Conservation (phyloP, 2,329 filamentous ascomycete species). For the Diplocarpon rosae region DNA sequence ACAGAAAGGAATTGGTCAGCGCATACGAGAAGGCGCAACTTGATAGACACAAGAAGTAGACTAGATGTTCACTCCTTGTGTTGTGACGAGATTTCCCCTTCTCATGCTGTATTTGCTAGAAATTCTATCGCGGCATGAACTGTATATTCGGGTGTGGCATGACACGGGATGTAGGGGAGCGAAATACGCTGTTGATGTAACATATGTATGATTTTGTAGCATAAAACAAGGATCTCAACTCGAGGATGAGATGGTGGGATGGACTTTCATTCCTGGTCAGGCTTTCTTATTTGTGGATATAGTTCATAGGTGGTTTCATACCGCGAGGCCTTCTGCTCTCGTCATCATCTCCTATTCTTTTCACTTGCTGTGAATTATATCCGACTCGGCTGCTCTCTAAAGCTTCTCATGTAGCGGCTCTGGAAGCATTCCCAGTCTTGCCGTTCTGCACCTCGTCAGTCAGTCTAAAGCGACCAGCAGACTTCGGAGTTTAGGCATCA, state of each 20-base stretch:
- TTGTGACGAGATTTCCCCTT: slow-evolving; percentile 5
- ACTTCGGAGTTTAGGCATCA: too few species aligned
- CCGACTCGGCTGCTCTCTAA: too few species aligned
- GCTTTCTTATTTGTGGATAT: too few species aligned
- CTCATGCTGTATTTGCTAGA: slow-evolving; percentile 5
- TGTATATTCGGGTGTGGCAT: slow-evolving; percentile 9
- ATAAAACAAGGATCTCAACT: slow-evolving; percentile 15
- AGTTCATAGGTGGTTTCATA: too few species aligned
- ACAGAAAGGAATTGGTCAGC: slow-evolving; percentile 52
- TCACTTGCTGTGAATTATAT: too few species aligned
- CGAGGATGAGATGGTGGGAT: background rate
- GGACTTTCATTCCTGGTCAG: too few species aligned
- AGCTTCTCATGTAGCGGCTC: too few species aligned
- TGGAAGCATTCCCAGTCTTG: too few species aligned
- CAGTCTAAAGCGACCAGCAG: too few species aligned
- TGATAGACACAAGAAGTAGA: slow-evolving; percentile 34
- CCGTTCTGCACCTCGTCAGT: too few species aligned
- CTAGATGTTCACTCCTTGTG: background rate
- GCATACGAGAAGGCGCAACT: slow-evolving; percentile 58
- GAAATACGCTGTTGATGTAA: slow-evolving; percentile 10
- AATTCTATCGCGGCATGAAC: slow-evolving; percentile 3
- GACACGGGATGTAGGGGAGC: background rate
- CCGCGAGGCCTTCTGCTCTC: too few species aligned
- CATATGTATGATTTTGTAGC: slow-evolving; percentile 8
- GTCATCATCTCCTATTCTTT: too few species aligned